Conservation (phyloP, 192 early-diverging fungal genomes). For the Podochytrium sp. region DNA sequence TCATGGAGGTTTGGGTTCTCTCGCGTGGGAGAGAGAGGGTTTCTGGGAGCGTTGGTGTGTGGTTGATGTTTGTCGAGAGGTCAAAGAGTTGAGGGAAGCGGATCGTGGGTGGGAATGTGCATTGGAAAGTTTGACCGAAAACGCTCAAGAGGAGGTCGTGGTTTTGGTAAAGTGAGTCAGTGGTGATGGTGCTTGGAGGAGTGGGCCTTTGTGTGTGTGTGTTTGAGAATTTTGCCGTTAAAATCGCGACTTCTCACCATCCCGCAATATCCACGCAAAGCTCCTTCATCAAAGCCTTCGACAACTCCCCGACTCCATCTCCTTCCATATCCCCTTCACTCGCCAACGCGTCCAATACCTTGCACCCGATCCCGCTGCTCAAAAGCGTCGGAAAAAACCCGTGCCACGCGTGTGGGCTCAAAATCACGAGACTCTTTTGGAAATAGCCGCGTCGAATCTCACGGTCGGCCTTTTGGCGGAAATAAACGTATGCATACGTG, state of each 20-base stretch:
- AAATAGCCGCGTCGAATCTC: constrained; percentile 87
- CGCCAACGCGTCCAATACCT: constrained; percentile 73
- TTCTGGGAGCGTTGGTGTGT: background rate
- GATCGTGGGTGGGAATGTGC: constrained; percentile 56
- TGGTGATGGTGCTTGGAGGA: constrained; percentile 37
- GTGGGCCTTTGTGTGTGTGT: constrained; percentile 51
- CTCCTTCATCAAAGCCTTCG: constrained; percentile 67
- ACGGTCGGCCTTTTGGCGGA: constrained; percentile 87
- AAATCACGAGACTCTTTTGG: constrained; percentile 86
- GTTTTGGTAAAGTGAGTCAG: constrained; percentile 38
- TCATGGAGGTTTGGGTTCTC: background rate
- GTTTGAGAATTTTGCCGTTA: background rate
- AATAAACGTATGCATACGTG: constrained; percentile 91
- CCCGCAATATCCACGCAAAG: constrained; percentile 78
- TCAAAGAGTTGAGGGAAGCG: constrained; percentile 69
- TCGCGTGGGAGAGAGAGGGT: background rate
- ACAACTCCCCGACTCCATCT: constrained; percentile 47
- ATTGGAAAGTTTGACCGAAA: constrained; percentile 24
- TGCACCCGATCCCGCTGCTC: constrained; percentile 68
- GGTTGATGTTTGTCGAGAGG: background rate
- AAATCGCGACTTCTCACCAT: constrained; percentile 56
- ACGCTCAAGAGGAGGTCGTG: constrained; percentile 41
- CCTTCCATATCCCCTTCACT: constrained; percentile 30
- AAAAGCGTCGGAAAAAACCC: constrained; percentile 83
- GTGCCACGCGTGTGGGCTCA: constrained; percentile 87